These are phyloP conservation scores for Didymosphaeria variabile DNA, from an alignment of 2,329 filamentous ascomycete species.

Conservation along the genomic window DNA sequence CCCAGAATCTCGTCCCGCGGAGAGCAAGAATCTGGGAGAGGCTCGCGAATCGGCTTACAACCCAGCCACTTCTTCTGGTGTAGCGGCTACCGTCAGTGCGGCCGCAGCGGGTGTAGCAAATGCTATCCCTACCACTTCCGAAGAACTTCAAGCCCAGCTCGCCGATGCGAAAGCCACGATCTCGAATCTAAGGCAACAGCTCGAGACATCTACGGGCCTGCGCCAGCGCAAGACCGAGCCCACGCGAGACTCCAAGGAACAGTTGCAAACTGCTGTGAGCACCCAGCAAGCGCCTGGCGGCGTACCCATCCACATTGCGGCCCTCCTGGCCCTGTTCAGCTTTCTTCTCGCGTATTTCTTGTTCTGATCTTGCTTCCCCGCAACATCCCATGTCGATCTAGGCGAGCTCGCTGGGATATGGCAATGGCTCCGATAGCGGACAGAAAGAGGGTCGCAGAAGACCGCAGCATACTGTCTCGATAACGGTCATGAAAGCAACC, in stretches of 20 bases:
- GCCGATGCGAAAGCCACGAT: slow-evolving; percentile 79
- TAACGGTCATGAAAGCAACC: slow-evolving; percentile 13
- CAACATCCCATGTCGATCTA: slow-evolving; percentile 29
- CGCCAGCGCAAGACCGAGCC: slow-evolving; percentile 78
- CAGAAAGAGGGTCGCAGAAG: slow-evolving; percentile 28
- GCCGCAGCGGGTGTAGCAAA: slow-evolving; percentile 61
- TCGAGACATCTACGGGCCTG: slow-evolving; percentile 70
- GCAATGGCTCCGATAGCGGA: slow-evolving; percentile 27
- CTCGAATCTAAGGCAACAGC: slow-evolving; percentile 69
- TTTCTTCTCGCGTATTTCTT: slow-evolving; percentile 96
- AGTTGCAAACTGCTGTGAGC: slow-evolving; percentile 61
- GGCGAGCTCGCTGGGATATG: slow-evolving; percentile 33
- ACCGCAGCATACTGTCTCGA: slow-evolving; percentile 27
- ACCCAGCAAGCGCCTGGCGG: slow-evolving; percentile 69
- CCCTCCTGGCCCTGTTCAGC: slow-evolving; percentile 83
- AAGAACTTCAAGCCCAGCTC: slow-evolving; percentile 77
- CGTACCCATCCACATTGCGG: slow-evolving; percentile 86
- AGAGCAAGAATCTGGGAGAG: slow-evolving; percentile 53
- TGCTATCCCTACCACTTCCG: slow-evolving; percentile 57
- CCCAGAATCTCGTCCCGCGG: slow-evolving; percentile 49
- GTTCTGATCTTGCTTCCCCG: slow-evolving; percentile 69
- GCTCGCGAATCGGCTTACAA: slow-evolving; percentile 52
- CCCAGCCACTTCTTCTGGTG: slow-evolving; percentile 46
- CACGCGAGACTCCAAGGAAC: slow-evolving; percentile 61
- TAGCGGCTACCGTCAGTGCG: slow-evolving; percentile 51